These are phyloP conservation scores for Aspergillus sp. DNA, from an alignment of 2,329 filamentous ascomycete species.

Conservation along the genomic window DNA sequence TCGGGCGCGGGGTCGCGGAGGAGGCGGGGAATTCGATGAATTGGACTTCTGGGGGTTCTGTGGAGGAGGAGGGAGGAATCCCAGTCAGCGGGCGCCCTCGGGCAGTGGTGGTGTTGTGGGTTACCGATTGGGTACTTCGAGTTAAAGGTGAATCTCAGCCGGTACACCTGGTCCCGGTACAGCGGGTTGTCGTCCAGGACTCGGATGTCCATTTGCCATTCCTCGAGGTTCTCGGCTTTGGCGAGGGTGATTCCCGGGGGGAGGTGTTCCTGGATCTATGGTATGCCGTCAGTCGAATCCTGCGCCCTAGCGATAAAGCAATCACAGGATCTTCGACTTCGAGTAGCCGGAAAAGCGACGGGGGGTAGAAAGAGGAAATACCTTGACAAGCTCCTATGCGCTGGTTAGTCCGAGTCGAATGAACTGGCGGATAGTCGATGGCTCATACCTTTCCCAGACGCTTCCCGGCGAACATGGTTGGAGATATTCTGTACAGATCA, in stretches of 20 bases:
- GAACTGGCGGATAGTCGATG: too few relatives aligned
- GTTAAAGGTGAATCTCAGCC: slow-evolving; percentile 79
- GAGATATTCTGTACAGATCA: too few relatives aligned
- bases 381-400: slow-evolving; percentile 46
- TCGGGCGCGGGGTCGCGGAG: slow-evolving; percentile 42
- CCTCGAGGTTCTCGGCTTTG: slow-evolving; percentile 69
- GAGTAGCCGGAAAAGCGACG: not conserved
- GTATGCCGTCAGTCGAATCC: too few relatives aligned
- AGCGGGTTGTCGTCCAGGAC: slow-evolving; percentile 87
- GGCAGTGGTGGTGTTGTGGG: too few relatives aligned
- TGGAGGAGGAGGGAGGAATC: too few relatives aligned
- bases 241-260: slow-evolving; percentile 68
- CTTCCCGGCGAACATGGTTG: slow-evolving; percentile 43
- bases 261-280: slow-evolving; percentile 49
- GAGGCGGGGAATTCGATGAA: slow-evolving; percentile 55
- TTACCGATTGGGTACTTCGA: slow-evolving; percentile 81
- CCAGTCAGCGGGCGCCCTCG: too few relatives aligned
- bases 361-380: slow-evolving; percentile 18
- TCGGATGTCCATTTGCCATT: slow-evolving; percentile 86
- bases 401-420: slow-evolving; percentile 17
- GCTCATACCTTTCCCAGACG: slow-evolving; percentile 37
- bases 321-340: too few relatives aligned
- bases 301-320: too few relatives aligned
- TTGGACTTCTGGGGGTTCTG: slow-evolving; percentile 89
- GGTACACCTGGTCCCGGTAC: slow-evolving; percentile 69